Conservation (phyloP, 2,329 filamentous ascomycete genomes). For the Fusarium decemcellulare region DNA sequence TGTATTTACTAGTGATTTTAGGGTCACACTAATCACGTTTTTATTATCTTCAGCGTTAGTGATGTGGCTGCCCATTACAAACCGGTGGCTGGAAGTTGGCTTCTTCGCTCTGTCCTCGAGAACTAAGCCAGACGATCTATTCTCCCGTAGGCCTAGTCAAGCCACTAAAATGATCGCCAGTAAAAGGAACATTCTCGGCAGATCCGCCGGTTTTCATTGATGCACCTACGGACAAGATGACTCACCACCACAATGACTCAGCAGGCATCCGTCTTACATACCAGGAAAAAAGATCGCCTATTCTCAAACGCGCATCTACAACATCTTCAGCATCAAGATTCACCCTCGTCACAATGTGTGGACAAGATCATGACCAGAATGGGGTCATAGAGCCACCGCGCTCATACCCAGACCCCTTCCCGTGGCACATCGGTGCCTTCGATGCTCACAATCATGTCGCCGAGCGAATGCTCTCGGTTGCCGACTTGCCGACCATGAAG, state of each 20-base stretch:
- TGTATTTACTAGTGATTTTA: no score
- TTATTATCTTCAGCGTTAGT: no score
- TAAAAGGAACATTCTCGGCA: background rate
- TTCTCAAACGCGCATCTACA: background rate
- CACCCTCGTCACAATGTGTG: constrained; percentile 24
- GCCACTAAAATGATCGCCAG: no score
- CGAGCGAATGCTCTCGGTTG: constrained; percentile 22
- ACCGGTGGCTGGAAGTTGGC: no score
- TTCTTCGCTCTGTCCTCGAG: no score
- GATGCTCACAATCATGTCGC: constrained; percentile 48
- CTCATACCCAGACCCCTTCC: constrained; percentile 29
- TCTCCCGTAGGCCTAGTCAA: no score
- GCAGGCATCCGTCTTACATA: background rate
- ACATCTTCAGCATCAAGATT: background rate
- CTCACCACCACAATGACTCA: background rate
- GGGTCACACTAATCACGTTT: no score
- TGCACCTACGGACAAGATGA: background rate
- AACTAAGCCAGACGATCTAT: no score
- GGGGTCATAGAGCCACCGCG: background rate
- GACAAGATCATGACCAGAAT: constrained; percentile 13
- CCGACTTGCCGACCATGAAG: constrained; percentile 26
- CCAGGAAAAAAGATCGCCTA: background rate
- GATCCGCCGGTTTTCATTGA: background rate
- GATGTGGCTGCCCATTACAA: no score
- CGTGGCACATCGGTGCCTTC: constrained; percentile 49